Evolutionary conservation across 495 filamentous ascomycete genomes (phyloP), one percentile per base, ranked within the genome.

Genomic region (Gamarada debralockiae): DNA sequence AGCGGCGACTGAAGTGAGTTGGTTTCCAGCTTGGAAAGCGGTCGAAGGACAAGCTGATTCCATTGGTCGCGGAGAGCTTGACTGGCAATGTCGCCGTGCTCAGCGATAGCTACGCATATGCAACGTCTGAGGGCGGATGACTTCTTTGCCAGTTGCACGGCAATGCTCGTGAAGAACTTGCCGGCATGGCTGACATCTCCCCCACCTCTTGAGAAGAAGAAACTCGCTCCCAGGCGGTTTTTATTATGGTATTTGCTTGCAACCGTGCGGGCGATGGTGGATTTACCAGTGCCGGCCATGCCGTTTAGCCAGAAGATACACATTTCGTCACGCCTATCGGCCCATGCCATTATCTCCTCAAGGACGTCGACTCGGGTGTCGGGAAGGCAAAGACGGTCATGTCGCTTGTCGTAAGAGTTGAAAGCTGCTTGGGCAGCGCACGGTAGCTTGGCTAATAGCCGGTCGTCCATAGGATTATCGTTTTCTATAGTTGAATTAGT

Each of bases 21-120:
- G 29, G 22, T 40, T 0, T 59, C 49, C 25, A 60, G 55, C 18
- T 54, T 53, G 3, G 48, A 58, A 3, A 60, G 55, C 21, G 57
- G 57, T 21, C 42, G 38, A 34, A 58, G 47, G 41, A 60, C 36
- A 25, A 60, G 56, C 38, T 49, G 55, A 29, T 31, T 25, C 55
- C 47, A 60, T 39, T 60, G 57, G 17, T 60, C 55, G 24, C 41
- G 37, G 45, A 54, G 48, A 17, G 39, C 15, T 39, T 44, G 23
- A 17, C 56, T 58, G 9, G 41, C 53, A 55, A 58, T 58, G 15
- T 55, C 37, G 34, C 37, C 21, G 18, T 43, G 18, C 56, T 56
- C n/a, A 9, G 56, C 37, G 37, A 58, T 31, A 49, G 56, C 51
- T 14, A 50, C 42, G 21, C 27, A 56, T 13, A 58, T 55, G 43